Conservation (phyloP, 768 basidiomycete species). For the Tubosaeta sp. region DNA sequence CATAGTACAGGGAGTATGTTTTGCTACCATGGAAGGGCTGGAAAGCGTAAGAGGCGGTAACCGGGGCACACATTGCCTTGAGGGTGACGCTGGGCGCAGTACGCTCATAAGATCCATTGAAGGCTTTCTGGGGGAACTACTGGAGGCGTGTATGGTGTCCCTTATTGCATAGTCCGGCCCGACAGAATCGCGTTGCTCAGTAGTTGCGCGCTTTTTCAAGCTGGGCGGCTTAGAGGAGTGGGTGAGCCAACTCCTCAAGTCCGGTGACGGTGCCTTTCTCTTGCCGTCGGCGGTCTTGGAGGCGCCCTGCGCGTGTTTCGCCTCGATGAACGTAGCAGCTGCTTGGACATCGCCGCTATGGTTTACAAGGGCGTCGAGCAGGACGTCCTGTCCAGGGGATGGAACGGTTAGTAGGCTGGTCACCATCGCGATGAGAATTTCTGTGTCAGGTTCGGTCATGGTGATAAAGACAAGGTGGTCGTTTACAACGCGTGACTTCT, state of each 20-base stretch:
- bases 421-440: conserved; percentile 65
- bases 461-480: too few species aligned
- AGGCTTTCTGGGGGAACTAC: conserved; percentile 28
- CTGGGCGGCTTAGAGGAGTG: conserved; percentile 22
- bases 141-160: conserved; percentile 11
- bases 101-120: conserved; percentile 50
- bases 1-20: conserved; percentile 72
- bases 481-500: too few species aligned
- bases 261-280: conserved; percentile 46
- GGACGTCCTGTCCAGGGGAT: conserved; percentile 33
- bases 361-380: conserved; percentile 58
- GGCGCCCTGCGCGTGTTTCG: conserved; percentile 11
- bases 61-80: conserved; percentile 32
- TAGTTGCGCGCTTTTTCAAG: conserved; percentile 12
- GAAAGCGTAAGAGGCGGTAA: conserved; percentile 60
- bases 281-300: conserved; percentile 24
- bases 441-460: conserved; percentile 48
- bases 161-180: conserved; percentile 9
- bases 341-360: conserved; percentile 53
- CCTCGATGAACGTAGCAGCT: conserved; percentile 42
- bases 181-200: conserved; percentile 4
- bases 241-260: conserved; percentile 55
- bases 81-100: conserved; percentile 46
- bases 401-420: conserved; percentile 46
- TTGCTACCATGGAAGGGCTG: conserved; percentile 58